Evolutionary conservation across 2,329 filamentous ascomycete species (phyloP), one percentile per base, ranked within the genome.

Genomic region (Diaporthe ampelina): DNA sequence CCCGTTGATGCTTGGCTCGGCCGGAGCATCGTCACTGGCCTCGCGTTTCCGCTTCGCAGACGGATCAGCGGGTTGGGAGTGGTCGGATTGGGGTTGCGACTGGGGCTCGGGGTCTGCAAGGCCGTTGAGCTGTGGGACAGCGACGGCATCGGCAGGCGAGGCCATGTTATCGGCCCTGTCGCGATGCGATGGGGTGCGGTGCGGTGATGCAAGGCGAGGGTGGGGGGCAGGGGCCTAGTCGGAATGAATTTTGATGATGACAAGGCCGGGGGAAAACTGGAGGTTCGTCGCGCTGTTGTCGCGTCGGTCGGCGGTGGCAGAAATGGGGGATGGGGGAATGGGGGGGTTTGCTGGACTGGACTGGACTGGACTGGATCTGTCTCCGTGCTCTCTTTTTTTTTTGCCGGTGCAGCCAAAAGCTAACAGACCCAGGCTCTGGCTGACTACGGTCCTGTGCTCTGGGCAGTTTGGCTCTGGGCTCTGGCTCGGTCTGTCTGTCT

Each of bases 41-140:
- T 90, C 88, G 86, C 90, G 90, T 84, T 92, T 92, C 81, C 90
- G 86, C 84, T 92, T 92, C 74, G 78, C 79, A 50, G 81, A 79
- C 19, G 79, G 79, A 77, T 78, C 79, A 75, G 79, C 74, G 35
- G 80, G 79, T 37, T 79, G 76, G 63, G 78, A 77, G 71, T 79
- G 79, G 75, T 79, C 79, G 72, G 78, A 76, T 76, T 77, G 79
- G 65, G 65, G 26, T 40, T 75, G 74, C 50, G 70, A 67, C 9
- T 57, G 56, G 76, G 77, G 78, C 75, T 73, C 75, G 75, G 76
- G 76, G 73, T 75, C 77, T 76, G 77, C 76, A 45, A 77, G 74
- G 78, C 81, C 81, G 78, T 82, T 83, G 73, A 77, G 78, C 72
- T 79, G 80, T 72, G 79, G 76, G 59, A 77, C 75, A 63, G 76